Conservation (phyloP, 768 basidiomycete species). For the Pulveroboletus sp. region DNA sequence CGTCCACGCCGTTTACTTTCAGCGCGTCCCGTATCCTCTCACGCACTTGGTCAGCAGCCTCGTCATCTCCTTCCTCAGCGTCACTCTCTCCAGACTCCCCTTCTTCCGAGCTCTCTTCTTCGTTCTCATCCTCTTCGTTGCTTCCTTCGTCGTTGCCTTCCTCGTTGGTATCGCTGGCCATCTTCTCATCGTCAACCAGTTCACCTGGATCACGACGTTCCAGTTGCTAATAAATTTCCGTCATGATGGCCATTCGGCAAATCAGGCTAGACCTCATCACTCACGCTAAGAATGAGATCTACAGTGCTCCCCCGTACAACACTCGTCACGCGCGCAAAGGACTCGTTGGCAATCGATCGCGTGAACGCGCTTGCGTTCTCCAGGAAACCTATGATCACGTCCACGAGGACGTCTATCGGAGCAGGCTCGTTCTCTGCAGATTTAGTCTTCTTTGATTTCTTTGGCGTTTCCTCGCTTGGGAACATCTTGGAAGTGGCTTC, state of each 20-base stretch:
- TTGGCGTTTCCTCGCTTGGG: slow-evolving; percentile 33
- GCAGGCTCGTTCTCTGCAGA: slow-evolving; percentile 37
- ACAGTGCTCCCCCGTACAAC: slow-evolving; percentile 66
- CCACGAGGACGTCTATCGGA: slow-evolving; percentile 82
- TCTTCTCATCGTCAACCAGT: slow-evolving; percentile 41
- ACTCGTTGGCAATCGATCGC: slow-evolving; percentile 74
- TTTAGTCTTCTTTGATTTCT: slow-evolving; percentile 40
- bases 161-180: slow-evolving; percentile 35
- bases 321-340: slow-evolving; percentile 69
- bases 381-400: slow-evolving; percentile 85
- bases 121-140: slow-evolving; percentile 36
- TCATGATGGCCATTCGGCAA: neutral
- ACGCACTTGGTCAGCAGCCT: slow-evolving; percentile 49
- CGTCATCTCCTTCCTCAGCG: slow-evolving; percentile 50
- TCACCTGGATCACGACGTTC: slow-evolving; percentile 64
- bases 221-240: slow-evolving; percentile 62
- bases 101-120: slow-evolving; percentile 31
- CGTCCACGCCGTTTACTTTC: slow-evolving; percentile 54
- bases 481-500: slow-evolving; percentile 59
- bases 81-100: slow-evolving; percentile 34
- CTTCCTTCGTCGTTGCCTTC: slow-evolving; percentile 28
- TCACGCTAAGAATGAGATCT: slow-evolving; percentile 76
- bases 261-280: slow-evolving; percentile 25
- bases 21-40: slow-evolving; percentile 63
- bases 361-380: slow-evolving; percentile 80